Evolutionary conservation across 495 filamentous ascomycete species (phyloP).

Genomic region (Cercophora sp.): DNA sequence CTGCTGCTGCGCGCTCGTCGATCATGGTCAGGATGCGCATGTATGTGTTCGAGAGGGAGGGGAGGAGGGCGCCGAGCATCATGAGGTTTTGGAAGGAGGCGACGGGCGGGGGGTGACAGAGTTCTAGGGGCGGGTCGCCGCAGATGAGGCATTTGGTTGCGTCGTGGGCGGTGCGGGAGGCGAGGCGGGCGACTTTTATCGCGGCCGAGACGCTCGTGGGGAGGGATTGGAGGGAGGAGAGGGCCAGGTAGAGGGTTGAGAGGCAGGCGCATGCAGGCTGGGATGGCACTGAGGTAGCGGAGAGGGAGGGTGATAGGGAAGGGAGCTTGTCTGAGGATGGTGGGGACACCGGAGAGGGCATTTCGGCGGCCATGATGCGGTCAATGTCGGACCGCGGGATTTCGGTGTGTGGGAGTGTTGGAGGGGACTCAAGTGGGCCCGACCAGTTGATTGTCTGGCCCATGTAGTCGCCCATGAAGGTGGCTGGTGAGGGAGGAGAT

Average conservation of each 20-base stretch:
- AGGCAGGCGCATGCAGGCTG: conserved; percentile 34
- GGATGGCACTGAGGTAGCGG: background rate
- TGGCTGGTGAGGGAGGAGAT: background rate
- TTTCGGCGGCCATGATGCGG: conserved; percentile 4
- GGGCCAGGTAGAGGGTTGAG: conserved; percentile 38
- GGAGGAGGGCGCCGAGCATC: conserved; percentile 62
- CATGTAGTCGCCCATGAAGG: conserved; percentile 6
- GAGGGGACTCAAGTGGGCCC: conserved; percentile 16
- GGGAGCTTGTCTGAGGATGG: conserved; percentile 3
- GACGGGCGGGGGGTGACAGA: conserved; percentile 27
- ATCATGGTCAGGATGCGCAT: conserved; percentile 42
- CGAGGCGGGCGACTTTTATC: conserved; percentile 54
- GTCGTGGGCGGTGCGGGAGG: conserved; percentile 51
- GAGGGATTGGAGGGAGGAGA: conserved; percentile 43
- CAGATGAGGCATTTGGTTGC: conserved; percentile 59
- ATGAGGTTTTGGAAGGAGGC: conserved; percentile 58
- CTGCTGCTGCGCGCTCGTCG: conserved; percentile 38
- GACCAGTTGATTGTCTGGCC: conserved; percentile 15
- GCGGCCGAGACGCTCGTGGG: conserved; percentile 40
- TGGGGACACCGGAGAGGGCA: conserved; percentile 19
- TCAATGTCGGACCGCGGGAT: conserved; percentile 7
- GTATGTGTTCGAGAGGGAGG: conserved; percentile 59
- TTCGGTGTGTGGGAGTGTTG: conserved; percentile 16
- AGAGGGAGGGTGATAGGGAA: no score
- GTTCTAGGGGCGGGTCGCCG: conserved; percentile 37